Evolutionary conservation across 345 rosid genomes (phyloP).

Genomic region (Pistacia atlantica): DNA sequence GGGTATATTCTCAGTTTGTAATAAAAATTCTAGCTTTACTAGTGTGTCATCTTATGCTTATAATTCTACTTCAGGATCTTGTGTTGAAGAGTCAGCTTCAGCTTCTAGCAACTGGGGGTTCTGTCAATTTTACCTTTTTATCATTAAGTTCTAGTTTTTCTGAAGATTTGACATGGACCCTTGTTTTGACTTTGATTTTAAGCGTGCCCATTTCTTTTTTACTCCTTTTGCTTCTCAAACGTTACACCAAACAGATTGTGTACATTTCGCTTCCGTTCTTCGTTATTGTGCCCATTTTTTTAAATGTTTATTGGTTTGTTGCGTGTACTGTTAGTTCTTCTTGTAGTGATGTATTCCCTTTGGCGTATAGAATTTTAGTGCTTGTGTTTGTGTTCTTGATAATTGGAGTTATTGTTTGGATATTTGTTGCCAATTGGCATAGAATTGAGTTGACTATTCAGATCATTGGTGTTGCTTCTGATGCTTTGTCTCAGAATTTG

Average conservation of each 20-base stretch:
- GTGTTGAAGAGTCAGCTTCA: constrained; percentile 38
- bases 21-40: constrained; percentile 53
- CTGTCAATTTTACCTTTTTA: constrained; percentile 10
- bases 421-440: constrained; percentile 79
- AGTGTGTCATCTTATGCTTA: constrained; percentile 57
- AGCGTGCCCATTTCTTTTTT: constrained; percentile 73
- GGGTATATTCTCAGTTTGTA: constrained; percentile 72
- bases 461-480: constrained; percentile 76
- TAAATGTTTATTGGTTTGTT: constrained; percentile 88
- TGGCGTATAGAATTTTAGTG: constrained; percentile 68
- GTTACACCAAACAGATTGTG: constrained; percentile 81
- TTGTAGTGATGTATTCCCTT: constrained; percentile 66
- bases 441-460: constrained; percentile 72
- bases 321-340: constrained; percentile 76
- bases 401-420: constrained; percentile 77
- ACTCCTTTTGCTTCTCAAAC: constrained; percentile 73
- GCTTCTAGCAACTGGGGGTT: constrained; percentile 29
- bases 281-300: constrained; percentile 61
- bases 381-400: constrained; percentile 66
- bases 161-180: constrained; percentile 62
- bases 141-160: constrained; percentile 39
- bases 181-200: constrained; percentile 61
- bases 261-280: constrained; percentile 80
- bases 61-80: constrained; percentile 57
- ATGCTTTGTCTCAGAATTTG: constrained; percentile 76